These are phyloP conservation scores for Sordariomycetes sp. DNA, from an alignment of 2,329 filamentous ascomycete genomes.

Conservation along the genomic window DNA sequence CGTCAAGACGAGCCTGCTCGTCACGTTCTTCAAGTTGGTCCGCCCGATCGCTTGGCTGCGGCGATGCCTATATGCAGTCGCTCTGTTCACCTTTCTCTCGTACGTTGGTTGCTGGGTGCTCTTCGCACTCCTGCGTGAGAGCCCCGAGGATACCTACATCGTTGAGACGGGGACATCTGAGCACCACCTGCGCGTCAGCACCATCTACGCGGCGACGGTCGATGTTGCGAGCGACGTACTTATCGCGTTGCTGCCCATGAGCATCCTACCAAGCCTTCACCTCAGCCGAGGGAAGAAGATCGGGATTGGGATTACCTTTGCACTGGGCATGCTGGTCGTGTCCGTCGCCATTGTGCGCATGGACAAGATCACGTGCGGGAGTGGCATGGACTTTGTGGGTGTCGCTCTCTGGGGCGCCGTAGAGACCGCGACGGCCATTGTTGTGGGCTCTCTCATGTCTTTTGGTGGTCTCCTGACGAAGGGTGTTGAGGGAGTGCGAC, in stretches of 20 bases:
- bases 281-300: background rate
- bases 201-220: background rate
- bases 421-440: slow-evolving; percentile 12
- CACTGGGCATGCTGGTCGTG: background rate
- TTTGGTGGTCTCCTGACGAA: slow-evolving; percentile 10
- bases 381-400: slow-evolving; percentile 8
- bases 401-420: slow-evolving; percentile 16
- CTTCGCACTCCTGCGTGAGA: slow-evolving; percentile 6
- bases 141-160: slow-evolving; percentile 7
- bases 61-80: slow-evolving; percentile 9
- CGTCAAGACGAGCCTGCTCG: slow-evolving; percentile 13
- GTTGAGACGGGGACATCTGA: background rate
- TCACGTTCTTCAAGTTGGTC: slow-evolving; percentile 11
- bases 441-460: slow-evolving; percentile 11
- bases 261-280: background rate
- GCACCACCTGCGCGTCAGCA: background rate
- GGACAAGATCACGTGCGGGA: slow-evolving; percentile 8
- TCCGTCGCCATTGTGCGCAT: slow-evolving; percentile 11
- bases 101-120: slow-evolving; percentile 10
- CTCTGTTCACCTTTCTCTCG: slow-evolving; percentile 9
- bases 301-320: background rate
- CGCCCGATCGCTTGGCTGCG: slow-evolving; percentile 6
- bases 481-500: background rate
- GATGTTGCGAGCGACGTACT: background rate
- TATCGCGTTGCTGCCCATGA: background rate